Evolutionary conservation across 2,329 filamentous ascomycete genomes (phyloP).

Genomic region (Rutstroemia sp.): DNA sequence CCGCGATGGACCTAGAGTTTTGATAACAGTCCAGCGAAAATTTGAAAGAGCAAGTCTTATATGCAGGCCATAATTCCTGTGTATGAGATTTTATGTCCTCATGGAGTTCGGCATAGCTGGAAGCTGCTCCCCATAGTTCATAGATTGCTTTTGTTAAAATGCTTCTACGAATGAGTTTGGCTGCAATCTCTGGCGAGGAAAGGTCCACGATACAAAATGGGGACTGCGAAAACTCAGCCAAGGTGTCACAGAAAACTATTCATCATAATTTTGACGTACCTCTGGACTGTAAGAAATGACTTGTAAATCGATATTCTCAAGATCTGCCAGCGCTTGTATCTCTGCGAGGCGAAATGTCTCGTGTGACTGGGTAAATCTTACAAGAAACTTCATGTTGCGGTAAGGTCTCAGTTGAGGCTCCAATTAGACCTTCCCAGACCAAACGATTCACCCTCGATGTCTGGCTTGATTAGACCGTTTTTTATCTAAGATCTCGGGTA

Average conservation of each 20-base stretch:
- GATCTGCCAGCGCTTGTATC: constrained; percentile 67
- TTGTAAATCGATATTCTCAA: constrained; percentile 60
- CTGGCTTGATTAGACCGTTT: no score
- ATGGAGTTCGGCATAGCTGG: constrained; percentile 62
- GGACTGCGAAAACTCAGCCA: constrained; percentile 45
- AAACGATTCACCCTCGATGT: neutral
- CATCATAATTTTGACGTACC: constrained; percentile 43
- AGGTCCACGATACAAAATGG: constrained; percentile 78
- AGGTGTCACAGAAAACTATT: no score
- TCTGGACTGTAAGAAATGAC: constrained; percentile 67
- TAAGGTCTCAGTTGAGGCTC: neutral
- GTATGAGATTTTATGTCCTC: constrained; percentile 52
- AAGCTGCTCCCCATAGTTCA: constrained; percentile 77
- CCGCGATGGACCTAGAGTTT: constrained; percentile 54
- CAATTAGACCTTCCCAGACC: neutral
- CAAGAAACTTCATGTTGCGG: constrained; percentile 64
- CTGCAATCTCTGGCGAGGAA: constrained; percentile 56
- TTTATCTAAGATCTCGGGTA: no score
- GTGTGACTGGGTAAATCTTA: constrained; percentile 83
- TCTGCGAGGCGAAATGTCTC: constrained; percentile 87
- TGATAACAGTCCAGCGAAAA: constrained; percentile 81
- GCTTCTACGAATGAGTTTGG: constrained; percentile 62
- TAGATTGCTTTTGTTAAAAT: constrained; percentile 79
- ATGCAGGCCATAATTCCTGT: constrained; percentile 57
- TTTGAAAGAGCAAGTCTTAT: constrained; percentile 64